Evolutionary conservation across 2,329 filamentous ascomycete species (phyloP).

Genomic region (Remersonia thermophila): DNA sequence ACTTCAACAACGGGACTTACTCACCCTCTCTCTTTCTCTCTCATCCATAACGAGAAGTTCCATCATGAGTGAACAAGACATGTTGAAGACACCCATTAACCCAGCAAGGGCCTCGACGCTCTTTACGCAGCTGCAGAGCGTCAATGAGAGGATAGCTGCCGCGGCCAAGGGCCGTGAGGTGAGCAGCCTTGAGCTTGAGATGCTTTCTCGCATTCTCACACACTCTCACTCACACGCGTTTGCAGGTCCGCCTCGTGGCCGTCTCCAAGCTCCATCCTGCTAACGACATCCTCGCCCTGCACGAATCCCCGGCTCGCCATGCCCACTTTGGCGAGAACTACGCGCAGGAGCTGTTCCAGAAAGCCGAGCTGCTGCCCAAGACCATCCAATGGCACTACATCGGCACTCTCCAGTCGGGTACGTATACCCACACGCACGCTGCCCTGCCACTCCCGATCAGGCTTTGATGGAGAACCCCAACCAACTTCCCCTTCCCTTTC

Average conservation of each 20-base stretch:
- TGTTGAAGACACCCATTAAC: slow-evolving; percentile 55
- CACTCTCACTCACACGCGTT: slow-evolving; percentile 12
- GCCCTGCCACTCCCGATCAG: too few relatives aligned
- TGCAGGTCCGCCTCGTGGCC: slow-evolving; percentile 71
- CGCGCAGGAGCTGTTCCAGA: slow-evolving; percentile 76
- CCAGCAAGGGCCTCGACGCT: slow-evolving; percentile 50
- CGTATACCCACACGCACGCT: slow-evolving; percentile 1
- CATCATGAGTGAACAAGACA: slow-evolving; percentile 37
- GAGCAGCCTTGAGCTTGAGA: slow-evolving; percentile 21
- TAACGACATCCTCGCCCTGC: slow-evolving; percentile 77
- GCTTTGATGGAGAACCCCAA: too few relatives aligned
- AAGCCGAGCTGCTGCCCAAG: slow-evolving; percentile 64
- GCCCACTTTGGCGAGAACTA: slow-evolving; percentile 96
- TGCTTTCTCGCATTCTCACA: not conserved
- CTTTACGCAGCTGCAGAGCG: slow-evolving; percentile 46
- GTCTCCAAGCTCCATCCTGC: slow-evolving; percentile 95
- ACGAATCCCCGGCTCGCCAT: slow-evolving; percentile 48
- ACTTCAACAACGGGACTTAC: too few relatives aligned
- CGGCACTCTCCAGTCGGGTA: slow-evolving; percentile 72
- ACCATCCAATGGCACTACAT: slow-evolving; percentile 93
- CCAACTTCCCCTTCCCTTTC: too few relatives aligned
- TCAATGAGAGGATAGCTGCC: slow-evolving; percentile 45
- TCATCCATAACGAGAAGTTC: not conserved
- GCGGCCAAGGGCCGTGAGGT: slow-evolving; percentile 43
- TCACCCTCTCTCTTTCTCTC: too few relatives aligned